Conservation (phyloP, 1,284 basidiomycete genomes). For the Mycena sp. region DNA sequence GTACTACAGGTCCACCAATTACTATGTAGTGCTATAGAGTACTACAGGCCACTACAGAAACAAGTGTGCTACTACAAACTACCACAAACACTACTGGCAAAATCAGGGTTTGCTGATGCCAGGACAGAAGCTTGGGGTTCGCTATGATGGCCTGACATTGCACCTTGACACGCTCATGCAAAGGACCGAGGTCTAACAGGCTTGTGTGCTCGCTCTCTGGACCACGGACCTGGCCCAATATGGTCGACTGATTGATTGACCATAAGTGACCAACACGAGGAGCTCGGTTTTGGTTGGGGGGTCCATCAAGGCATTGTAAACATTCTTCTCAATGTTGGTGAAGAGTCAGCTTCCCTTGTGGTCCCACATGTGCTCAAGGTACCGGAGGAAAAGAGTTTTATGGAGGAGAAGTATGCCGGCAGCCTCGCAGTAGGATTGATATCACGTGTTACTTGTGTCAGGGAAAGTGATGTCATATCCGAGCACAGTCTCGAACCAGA, state of each 20-base stretch:
- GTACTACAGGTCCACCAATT: too few species aligned
- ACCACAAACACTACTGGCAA: too few species aligned
- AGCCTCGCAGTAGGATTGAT: constrained; percentile 16
- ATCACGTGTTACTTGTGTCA: constrained; percentile 26
- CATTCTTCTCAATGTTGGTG: constrained; percentile 29
- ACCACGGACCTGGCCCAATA: neutral
- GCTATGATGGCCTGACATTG: neutral
- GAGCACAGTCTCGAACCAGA: constrained; percentile 3
- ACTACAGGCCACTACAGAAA: too few species aligned
- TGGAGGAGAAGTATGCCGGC: constrained; percentile 12
- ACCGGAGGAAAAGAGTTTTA: constrained; percentile 6
- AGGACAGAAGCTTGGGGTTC: neutral
- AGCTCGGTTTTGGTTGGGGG: constrained; percentile 18
- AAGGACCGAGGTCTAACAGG: neutral
- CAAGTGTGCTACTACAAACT: too few species aligned
- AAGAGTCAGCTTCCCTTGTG: constrained; percentile 19
- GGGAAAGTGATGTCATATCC: constrained; percentile 21
- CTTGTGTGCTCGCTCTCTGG: neutral
- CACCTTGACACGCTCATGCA: neutral
- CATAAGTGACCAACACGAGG: neutral
- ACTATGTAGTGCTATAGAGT: too few species aligned
- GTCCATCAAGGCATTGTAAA: constrained; percentile 17
- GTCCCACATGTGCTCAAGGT: constrained; percentile 17
- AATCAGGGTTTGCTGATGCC: too few species aligned
- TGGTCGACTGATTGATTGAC: neutral